A percentile compares a stretch with the other conserved stretches of the same genome.
These are phyloP conservation scores for Magnolia officinalis DNA, from an alignment of 164 flowering plant genomes.

Conservation along the genomic window DNA sequence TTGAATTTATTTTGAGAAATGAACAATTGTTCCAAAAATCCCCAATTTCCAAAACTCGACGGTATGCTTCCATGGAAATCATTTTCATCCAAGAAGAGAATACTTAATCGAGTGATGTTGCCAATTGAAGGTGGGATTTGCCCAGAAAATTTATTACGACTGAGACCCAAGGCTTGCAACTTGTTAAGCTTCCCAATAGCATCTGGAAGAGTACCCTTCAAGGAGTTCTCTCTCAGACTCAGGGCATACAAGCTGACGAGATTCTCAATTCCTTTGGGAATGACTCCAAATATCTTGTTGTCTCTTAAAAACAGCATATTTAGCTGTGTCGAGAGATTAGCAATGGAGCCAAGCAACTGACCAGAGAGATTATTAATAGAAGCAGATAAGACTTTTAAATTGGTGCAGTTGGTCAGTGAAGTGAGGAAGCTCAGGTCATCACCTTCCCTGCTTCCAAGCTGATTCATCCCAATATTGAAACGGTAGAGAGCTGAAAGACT, in stretches of 20 bases:
- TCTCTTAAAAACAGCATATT: background rate
- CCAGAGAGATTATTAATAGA: background rate
- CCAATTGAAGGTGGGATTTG: background rate
- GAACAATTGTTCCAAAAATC: background rate
- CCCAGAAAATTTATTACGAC: background rate
- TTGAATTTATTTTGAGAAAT: conserved; percentile 16
- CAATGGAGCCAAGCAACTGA: background rate
- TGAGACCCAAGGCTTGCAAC: background rate
- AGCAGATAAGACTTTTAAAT: background rate
- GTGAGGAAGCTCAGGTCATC: background rate
- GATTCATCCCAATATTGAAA: background rate
- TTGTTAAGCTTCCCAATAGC: background rate
- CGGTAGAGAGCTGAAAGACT: background rate
- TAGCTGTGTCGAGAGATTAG: background rate
- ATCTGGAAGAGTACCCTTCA: background rate
- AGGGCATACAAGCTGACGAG: background rate
- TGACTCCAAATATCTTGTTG: background rate
- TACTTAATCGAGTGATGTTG: background rate
- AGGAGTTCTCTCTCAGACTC: background rate
- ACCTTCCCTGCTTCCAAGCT: background rate
- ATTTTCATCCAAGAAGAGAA: background rate
- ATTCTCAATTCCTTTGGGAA: background rate
- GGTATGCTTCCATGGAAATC: conserved; percentile 8
- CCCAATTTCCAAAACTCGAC: conserved; percentile 1
- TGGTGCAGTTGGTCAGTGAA: background rate